Evolutionary conservation across 2,329 filamentous ascomycete species (phyloP).

Genomic region (Alternaria longipes): DNA sequence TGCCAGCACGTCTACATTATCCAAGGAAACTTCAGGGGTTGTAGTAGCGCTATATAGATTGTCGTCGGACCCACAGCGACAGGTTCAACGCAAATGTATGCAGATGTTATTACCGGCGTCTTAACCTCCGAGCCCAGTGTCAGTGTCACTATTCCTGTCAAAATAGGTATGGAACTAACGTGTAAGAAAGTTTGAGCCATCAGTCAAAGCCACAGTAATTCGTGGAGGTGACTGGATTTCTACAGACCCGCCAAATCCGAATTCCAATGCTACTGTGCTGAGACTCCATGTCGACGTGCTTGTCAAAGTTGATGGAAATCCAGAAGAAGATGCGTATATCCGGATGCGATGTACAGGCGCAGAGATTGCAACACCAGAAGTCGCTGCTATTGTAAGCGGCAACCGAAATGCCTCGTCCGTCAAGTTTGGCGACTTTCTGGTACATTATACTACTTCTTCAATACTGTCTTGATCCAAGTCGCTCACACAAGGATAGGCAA

Average conservation of each 20-base stretch:
- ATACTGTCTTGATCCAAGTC: neutral
- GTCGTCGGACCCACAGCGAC: slow-evolving; percentile 2
- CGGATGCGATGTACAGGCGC: slow-evolving; percentile 3
- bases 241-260: slow-evolving; percentile 1
- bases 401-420: neutral
- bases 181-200: neutral
- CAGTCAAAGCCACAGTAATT: slow-evolving; percentile 2
- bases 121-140: slow-evolving; percentile 4
- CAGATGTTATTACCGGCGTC: slow-evolving; percentile 1
- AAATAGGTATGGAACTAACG: neutral
- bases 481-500: neutral
- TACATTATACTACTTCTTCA: neutral
- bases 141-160: neutral
- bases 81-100: slow-evolving; percentile 2
- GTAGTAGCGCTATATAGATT: neutral
- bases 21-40: neutral
- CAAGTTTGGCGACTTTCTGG: neutral
- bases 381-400: neutral
- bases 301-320: neutral
- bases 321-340: slow-evolving; percentile 2
- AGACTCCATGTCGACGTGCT: slow-evolving; percentile 8
- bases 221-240: slow-evolving; percentile 11
- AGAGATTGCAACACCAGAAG: slow-evolving; percentile 2
- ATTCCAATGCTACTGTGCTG: neutral
- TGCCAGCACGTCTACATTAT: neutral